Evolutionary conservation across 768 basidiomycete genomes (phyloP), one percentile per base, ranked within the genome.

Genomic region (Melanogaster broomeanus): DNA sequence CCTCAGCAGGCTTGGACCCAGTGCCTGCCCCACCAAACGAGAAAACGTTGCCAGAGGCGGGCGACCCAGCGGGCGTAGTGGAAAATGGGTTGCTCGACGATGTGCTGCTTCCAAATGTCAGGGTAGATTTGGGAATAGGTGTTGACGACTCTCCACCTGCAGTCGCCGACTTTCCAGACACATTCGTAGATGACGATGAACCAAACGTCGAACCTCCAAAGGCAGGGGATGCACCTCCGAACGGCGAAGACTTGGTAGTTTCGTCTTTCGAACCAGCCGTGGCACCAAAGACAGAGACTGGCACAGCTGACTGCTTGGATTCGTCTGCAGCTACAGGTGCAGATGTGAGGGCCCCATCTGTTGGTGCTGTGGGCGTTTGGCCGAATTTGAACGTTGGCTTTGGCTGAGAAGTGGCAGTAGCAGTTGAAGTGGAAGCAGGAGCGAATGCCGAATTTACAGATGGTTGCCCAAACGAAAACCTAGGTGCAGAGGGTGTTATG

Each of bases 401-500:
- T 18, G 66, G 52, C 25, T 62, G 68, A 16, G 57, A 45, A 33
- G 49, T 30, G 24, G 55, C 45, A 19, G 54, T 43, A 2, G 50
- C 31, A 1, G 47, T 30, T 3, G 59, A 30, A 34, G 55, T 45
- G 25, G 53, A 28, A 6, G 39, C 25, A 13, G 60, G 47, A 2
- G 42, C 18, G 8, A 50, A 45, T 18, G 45, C 37, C 3, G 59
- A 49, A 33, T 49, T 28, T 16, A 41, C 34, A 24, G 60, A 35
- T 13, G 51, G 46, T 27, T 57, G 61, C n/a, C 55, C 67, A 21
- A 69, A 69, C 13, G 61, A 58, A 44, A 68, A 68, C 28, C 59
- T 60, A 19, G 64, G 56, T 35, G 34, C 38, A 3, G 62, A 43
- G 24, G 57, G 42, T n/a, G 50, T 18, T 51, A 46, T 22, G 39